Conservation (phyloP, 2,329 filamentous ascomycete species). For the Talaromyces piceae region DNA sequence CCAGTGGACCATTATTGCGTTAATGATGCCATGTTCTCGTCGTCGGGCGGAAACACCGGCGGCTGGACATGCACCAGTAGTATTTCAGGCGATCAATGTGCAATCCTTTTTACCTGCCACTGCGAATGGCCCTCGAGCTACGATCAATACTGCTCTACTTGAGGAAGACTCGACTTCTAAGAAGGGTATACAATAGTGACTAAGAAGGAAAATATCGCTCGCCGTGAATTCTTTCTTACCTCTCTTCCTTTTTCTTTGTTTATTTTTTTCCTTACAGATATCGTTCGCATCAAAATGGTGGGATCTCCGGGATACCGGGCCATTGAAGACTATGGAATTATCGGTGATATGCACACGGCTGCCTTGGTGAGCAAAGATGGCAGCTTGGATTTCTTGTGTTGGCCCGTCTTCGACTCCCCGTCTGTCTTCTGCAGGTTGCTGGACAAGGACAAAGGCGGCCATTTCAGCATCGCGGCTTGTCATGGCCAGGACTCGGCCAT, state of each 20-base stretch:
- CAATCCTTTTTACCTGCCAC: not conserved
- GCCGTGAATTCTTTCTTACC: not conserved
- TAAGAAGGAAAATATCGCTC: not conserved
- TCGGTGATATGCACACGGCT: constrained; percentile 74
- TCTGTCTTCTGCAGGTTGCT: constrained; percentile 67
- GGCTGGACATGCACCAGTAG: not conserved
- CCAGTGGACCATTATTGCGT: constrained; percentile 3
- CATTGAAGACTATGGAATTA: constrained; percentile 72
- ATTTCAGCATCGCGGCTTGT: constrained; percentile 54
- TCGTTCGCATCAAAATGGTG: not conserved
- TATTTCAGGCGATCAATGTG: not conserved
- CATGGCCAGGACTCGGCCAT: constrained; percentile 45
- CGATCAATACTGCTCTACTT: not conserved
- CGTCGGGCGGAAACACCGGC: constrained; percentile 8
- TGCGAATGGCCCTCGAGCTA: not conserved
- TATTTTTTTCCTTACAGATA: too few relatives aligned
- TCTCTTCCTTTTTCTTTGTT: not conserved
- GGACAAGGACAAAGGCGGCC: constrained; percentile 66
- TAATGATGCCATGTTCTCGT: constrained; percentile 12
- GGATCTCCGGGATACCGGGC: constrained; percentile 19
- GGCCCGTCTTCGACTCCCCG: constrained; percentile 73
- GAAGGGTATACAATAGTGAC: not conserved
- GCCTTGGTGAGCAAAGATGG: constrained; percentile 68
- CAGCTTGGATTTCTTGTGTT: constrained; percentile 71
- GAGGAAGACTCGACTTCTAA: too few relatives aligned